These are phyloP conservation scores for Hypericum androsaemum DNA, from an alignment of 345 rosid genomes.

Conservation along the genomic window DNA sequence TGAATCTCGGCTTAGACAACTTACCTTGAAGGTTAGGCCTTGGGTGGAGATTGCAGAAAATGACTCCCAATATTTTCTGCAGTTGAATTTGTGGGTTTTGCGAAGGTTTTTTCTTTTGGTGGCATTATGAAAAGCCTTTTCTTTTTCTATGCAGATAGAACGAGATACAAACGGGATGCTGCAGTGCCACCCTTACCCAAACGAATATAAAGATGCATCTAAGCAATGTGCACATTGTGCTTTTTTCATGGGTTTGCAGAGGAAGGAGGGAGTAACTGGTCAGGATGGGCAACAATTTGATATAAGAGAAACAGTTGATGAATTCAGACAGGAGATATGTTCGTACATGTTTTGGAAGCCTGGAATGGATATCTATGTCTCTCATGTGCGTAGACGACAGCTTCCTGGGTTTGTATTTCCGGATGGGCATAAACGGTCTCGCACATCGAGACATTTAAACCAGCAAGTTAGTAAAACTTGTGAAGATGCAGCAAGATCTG, in stretches of 20 bases:
- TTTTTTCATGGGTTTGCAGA: slow-evolving; percentile 5
- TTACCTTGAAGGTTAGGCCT: slow-evolving; percentile 1
- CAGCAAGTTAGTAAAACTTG: slow-evolving; percentile 33
- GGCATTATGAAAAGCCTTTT: no score
- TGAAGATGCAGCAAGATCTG: slow-evolving; percentile 33
- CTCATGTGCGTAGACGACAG: slow-evolving; percentile 5
- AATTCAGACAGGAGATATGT: neutral
- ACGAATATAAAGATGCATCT: neutral
- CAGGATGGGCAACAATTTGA: slow-evolving; percentile 3
- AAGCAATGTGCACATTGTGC: slow-evolving; percentile 2
- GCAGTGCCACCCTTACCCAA: slow-evolving; percentile 4
- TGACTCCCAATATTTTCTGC: no score
- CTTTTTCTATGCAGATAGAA: neutral
- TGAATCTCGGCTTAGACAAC: slow-evolving; percentile 7
- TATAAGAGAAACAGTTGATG: slow-evolving; percentile 6
- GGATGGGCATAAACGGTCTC: slow-evolving; percentile 1
- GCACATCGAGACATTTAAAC: slow-evolving; percentile 32
- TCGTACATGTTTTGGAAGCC: slow-evolving; percentile 5
- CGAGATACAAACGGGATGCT: slow-evolving; percentile 6
- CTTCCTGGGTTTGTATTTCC: slow-evolving; percentile 2
- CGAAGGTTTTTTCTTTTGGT: no score
- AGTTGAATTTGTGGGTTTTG: no score
- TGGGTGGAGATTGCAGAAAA: neutral
- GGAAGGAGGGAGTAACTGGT: slow-evolving; percentile 2
- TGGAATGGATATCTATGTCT: slow-evolving; percentile 3